phyloP scores from a whole-genome alignment of 768 basidiomycete species.

The Xerocomellus intermedius region DNA sequence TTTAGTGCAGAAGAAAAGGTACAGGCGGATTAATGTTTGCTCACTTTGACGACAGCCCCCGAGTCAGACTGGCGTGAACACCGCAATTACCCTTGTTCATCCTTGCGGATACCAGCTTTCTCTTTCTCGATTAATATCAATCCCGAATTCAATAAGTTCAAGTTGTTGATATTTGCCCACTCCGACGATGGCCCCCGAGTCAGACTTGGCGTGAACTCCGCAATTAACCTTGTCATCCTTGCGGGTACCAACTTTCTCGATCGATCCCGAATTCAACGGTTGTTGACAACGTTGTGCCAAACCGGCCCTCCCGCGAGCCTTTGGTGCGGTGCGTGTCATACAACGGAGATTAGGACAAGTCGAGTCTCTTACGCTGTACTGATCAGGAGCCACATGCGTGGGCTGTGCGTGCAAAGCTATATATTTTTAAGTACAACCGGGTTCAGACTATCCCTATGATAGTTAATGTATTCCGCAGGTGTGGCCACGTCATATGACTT shows the following conservation, averaged over 20 bases:
- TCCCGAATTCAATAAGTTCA: not conserved
- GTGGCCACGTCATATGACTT: not conserved
- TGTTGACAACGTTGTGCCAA: not conserved
- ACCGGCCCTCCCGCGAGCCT: constrained; percentile 20
- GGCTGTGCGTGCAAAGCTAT: not conserved
- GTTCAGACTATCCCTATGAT: not conserved
- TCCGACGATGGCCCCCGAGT: not conserved
- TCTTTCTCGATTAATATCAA: no score
- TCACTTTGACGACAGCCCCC: not conserved
- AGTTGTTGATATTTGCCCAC: not conserved
- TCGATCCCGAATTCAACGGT: not conserved
- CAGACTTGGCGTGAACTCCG: not conserved
- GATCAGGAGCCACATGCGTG: not conserved
- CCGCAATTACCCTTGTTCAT: not conserved
- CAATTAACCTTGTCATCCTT: not conserved
- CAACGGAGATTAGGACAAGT: not conserved
- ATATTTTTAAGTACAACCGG: not conserved
- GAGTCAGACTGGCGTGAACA: not conserved
- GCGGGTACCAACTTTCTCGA: not conserved
- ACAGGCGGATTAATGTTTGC: not conserved
- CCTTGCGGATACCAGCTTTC: not conserved
- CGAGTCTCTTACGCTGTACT: not conserved
- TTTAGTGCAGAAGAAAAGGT: not conserved
- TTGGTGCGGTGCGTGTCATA: not conserved
- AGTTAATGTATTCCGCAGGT: not conserved